Base-by-base conservation (phyloP, 805 yeast genomes). In the Myxozyma monticola region DNA sequence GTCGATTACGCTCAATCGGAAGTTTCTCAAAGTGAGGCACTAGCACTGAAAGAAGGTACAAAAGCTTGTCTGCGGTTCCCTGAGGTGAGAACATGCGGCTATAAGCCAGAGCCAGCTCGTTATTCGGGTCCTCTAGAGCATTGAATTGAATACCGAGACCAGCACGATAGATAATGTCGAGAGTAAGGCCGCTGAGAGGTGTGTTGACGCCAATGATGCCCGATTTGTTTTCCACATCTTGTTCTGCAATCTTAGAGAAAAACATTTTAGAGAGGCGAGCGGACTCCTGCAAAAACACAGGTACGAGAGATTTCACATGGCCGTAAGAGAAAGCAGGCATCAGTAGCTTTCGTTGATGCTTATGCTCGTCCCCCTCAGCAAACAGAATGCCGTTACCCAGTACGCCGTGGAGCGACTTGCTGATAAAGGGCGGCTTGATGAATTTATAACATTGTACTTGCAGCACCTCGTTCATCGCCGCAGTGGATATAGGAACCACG, bases 361-460 rank as follows among this genome's bases (percentile, higher is more conserved):
- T 47, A 20, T 54, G 59, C 37, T 10, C 42, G 9, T 54, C 59
- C 21, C 59, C 59, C 35, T 54, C 59, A 4, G 56, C 41, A 42
- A 51, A 50, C 9, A 54, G 14, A 15, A 54, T 10, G 14, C 56
- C 55, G 29, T 50, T 43, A n/a, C 59, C 59, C 8, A 54, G 44
- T 12, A 54, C 29, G 2, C 49, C 50, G 15, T 18, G 21, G 9
- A 54, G 28, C 4, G 26, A 30, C 26, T 36, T 31, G 9, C 30
- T 38, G 24, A 54, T 14, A 14, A 34, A 47, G 8, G 53, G 40
- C 34, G 57, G 57, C 33, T 54, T 54, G 20, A 37, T 25, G 26
- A 54, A 54, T 9, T 39, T 42, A 36, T 54, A 54, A 21, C 40
- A 20, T 12, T 54, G 50, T n/a, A 45, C 39, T 18, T 49, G 51